These are phyloP conservation scores for Podila epigama DNA, from an alignment of 192 early-diverging fungal species.

Conservation along the genomic window DNA sequence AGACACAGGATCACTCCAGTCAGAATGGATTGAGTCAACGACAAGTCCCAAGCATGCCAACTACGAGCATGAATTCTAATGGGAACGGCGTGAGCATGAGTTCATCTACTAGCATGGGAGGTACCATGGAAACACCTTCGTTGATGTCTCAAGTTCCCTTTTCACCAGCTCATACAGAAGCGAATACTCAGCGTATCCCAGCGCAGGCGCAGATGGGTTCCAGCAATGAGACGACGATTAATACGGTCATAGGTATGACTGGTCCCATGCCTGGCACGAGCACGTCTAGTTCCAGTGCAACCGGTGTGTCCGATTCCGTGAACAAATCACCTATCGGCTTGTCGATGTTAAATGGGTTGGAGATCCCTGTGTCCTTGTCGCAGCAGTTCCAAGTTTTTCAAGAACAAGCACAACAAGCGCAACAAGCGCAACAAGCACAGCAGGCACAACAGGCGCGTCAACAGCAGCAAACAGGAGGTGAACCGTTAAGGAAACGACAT, in stretches of 20 bases:
- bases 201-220: slow-evolving; percentile 14
- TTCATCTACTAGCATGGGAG: neutral
- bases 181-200: too few relatives aligned
- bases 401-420: neutral
- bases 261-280: neutral
- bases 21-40: neutral
- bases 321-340: neutral
- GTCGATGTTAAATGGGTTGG: neutral
- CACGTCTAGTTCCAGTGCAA: neutral
- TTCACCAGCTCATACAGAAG: slow-evolving; percentile 5
- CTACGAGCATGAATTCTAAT: neutral
- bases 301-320: neutral
- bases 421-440: neutral
- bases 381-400: neutral
- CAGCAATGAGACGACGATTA: slow-evolving; percentile 19
- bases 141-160: slow-evolving; percentile 11
- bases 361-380: neutral
- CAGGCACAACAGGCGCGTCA: neutral
- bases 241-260: slow-evolving; percentile 18
- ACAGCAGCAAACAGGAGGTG: neutral
- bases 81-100: neutral
- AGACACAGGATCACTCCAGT: neutral
- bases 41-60: too few relatives aligned
- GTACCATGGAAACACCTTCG: slow-evolving; percentile 20
- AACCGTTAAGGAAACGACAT: neutral